These are phyloP conservation scores for Leccinum subfulvum DNA, from an alignment of 1,284 basidiomycete species.

Conservation along the genomic window DNA sequence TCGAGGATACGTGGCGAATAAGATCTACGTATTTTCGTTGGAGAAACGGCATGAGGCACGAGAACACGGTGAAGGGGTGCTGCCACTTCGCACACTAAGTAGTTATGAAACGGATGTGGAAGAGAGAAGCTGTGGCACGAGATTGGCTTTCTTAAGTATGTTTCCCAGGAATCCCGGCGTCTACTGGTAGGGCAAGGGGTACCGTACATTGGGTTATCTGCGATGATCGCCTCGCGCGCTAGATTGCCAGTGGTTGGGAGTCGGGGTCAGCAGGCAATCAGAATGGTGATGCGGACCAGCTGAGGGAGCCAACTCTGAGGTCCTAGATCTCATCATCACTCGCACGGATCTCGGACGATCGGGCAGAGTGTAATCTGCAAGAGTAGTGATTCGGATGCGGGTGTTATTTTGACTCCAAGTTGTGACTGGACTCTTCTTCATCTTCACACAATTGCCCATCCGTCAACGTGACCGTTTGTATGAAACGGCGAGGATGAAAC, in stretches of 20 bases:
- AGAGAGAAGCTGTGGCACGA: background rate
- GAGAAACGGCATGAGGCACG: conserved; percentile 5
- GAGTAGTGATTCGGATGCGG: background rate
- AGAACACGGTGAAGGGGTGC: background rate
- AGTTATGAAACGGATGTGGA: background rate
- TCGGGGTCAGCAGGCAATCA: background rate
- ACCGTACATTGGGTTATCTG: background rate
- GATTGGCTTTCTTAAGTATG: conserved; percentile 2
- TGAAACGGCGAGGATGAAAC: background rate
- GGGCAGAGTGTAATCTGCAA: too few species aligned
- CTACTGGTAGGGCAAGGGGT: conserved; percentile 2
- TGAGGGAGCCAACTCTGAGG: background rate
- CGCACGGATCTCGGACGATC: too few species aligned
- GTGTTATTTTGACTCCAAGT: background rate
- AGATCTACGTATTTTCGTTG: conserved; percentile 31
- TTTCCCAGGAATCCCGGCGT: conserved; percentile 3
- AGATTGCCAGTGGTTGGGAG: background rate
- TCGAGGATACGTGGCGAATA: conserved; percentile 23
- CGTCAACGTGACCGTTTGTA: background rate
- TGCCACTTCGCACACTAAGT: background rate
- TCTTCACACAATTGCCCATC: background rate
- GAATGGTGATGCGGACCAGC: background rate
- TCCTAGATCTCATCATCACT: background rate
- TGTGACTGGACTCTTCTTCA: background rate
- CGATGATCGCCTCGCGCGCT: conserved; percentile 2